Percentiles rank a stretch among this genome's conserved stretches.
Conservation (phyloP, 2,329 filamentous ascomycete species). For the Aspergillus felis region DNA sequence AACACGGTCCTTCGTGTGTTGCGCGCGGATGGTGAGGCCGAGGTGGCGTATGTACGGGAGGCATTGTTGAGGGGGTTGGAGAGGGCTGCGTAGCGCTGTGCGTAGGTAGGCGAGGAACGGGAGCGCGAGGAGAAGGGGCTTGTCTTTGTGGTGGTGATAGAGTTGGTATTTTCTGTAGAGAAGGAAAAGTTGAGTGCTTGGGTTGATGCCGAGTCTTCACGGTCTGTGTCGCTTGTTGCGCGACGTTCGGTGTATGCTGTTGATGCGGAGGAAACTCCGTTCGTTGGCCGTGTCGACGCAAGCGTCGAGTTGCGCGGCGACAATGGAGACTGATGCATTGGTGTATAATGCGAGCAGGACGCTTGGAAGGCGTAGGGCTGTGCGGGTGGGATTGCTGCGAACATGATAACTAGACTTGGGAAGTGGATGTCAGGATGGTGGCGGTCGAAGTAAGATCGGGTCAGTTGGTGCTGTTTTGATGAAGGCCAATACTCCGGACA, state of each 20-base stretch:
- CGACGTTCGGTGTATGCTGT: background rate
- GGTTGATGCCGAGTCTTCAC: background rate
- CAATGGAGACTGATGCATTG: background rate
- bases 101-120: slow-evolving; percentile 23
- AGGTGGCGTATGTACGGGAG: slow-evolving; percentile 10
- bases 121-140: slow-evolving; percentile 12
- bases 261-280: slow-evolving; percentile 3
- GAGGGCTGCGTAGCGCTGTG: slow-evolving; percentile 35
- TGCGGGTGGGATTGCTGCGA: slow-evolving; percentile 22
- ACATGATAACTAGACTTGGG: slow-evolving; percentile 21
- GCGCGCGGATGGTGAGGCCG: slow-evolving; percentile 25
- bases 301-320: slow-evolving; percentile 14
- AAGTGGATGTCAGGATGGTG: background rate
- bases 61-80: slow-evolving; percentile 29
- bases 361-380: slow-evolving; percentile 9
- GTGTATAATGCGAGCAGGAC: background rate
- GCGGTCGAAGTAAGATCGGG: slow-evolving; percentile 6
- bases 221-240: background rate
- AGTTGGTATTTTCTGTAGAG: background rate
- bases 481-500: background rate
- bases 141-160: background rate
- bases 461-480: slow-evolving; percentile 6
- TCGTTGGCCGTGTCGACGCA: slow-evolving; percentile 15
- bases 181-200: slow-evolving; percentile 5
- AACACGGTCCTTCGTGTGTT: slow-evolving; percentile 37